These are phyloP conservation scores for Conticribra guillardii DNA, from an alignment of 108 stramenopile genomes.

Conservation along the genomic window DNA sequence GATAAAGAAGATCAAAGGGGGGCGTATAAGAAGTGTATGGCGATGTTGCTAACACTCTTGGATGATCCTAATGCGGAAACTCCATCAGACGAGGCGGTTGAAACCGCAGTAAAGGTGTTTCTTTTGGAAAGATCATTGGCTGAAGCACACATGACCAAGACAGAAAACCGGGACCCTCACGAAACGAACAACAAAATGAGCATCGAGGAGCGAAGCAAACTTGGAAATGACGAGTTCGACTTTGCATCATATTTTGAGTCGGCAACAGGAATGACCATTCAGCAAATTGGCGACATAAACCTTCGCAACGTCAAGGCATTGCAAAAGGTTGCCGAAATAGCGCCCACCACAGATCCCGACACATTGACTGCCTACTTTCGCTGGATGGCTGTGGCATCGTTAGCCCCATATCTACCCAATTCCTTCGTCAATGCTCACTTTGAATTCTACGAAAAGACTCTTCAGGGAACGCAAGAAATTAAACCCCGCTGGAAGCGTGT, in stretches of 20 bases:
- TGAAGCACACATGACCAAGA: slow-evolving; percentile 78
- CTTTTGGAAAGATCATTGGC: slow-evolving; percentile 59
- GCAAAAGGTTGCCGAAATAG: slow-evolving; percentile 51
- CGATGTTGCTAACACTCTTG: slow-evolving; percentile 64
- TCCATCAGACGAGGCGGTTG: slow-evolving; percentile 20
- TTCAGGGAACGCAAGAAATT: slow-evolving; percentile 73
- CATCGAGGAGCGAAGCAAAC: slow-evolving; percentile 36
- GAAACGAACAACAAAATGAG: slow-evolving; percentile 75
- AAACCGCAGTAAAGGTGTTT: slow-evolving; percentile 51
- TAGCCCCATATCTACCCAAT: slow-evolving; percentile 60
- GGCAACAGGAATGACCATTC: slow-evolving; percentile 50
- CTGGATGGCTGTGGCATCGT: slow-evolving; percentile 54
- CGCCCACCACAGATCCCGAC: slow-evolving; percentile 29
- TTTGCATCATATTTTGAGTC: slow-evolving; percentile 59
- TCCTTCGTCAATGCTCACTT: slow-evolving; percentile 70
- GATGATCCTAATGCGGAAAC: slow-evolving; percentile 26
- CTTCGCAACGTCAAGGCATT: slow-evolving; percentile 68
- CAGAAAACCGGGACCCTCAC: slow-evolving; percentile 78
- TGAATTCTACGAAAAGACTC: slow-evolving; percentile 67
- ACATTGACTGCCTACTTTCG: slow-evolving; percentile 59
- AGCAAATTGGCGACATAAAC: slow-evolving; percentile 72
- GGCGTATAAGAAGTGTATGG: slow-evolving; percentile 61
- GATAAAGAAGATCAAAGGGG: slow-evolving; percentile 75
- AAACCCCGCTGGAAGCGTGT: slow-evolving; percentile 86
- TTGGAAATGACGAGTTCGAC: slow-evolving; percentile 48